These are phyloP conservation scores for Sphagnurus paluster DNA, from an alignment of 1,284 basidiomycete genomes.

Conservation along the genomic window DNA sequence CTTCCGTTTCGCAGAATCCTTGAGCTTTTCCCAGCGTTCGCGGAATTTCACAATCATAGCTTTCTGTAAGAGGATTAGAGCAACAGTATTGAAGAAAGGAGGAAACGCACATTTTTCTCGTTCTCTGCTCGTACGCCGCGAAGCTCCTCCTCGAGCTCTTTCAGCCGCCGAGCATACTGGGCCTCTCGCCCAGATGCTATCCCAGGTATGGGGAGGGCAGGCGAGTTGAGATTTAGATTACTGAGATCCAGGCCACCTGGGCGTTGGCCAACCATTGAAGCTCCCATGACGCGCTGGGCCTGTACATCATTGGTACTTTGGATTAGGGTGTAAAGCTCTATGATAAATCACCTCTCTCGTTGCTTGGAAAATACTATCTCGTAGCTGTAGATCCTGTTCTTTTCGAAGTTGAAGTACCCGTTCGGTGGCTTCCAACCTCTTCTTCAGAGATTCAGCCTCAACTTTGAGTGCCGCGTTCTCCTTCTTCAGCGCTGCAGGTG, in stretches of 20 bases:
- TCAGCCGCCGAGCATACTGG: conserved; percentile 64
- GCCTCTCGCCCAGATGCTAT: conserved; percentile 61
- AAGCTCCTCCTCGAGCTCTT: conserved; percentile 81
- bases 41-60: conserved; percentile 81
- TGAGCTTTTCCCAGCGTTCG: conserved; percentile 86
- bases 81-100: neutral
- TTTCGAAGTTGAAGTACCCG: conserved; percentile 62
- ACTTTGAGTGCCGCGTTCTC: conserved; percentile 65
- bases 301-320: conserved; percentile 26
- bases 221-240: conserved; percentile 54
- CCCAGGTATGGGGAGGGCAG: conserved; percentile 52
- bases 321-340: conserved; percentile 7
- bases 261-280: conserved; percentile 54
- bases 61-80: conserved; percentile 51
- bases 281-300: conserved; percentile 77
- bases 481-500: conserved; percentile 51
- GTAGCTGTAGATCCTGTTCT: conserved; percentile 74
- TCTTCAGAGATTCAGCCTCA: conserved; percentile 57
- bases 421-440: conserved; percentile 58
- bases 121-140: conserved; percentile 66
- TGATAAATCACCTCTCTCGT: conserved; percentile 61
- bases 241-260: conserved; percentile 49
- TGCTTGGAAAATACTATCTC: conserved; percentile 76
- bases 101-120: conserved; percentile 67
- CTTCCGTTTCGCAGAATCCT: conserved; percentile 82